Evolutionary conservation across 2,329 filamentous ascomycete species (phyloP), one percentile per base, ranked within the genome.

Genomic region (Dactylellina leptospora): DNA sequence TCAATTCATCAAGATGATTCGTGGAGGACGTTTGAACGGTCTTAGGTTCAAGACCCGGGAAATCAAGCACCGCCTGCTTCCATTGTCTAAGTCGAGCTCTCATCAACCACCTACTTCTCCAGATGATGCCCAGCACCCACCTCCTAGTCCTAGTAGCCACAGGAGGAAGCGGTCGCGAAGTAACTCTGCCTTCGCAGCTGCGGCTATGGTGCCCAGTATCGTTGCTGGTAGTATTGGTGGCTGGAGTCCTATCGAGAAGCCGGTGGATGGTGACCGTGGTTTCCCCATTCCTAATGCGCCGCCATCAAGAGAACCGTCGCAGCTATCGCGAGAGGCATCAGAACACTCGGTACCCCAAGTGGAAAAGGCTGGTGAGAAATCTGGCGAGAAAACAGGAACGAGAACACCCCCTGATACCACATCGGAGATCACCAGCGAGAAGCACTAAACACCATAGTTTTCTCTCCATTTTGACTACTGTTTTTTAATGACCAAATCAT

Each of bases 21-120:
- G 90, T 81, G 91, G 91, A 75, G 91, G 91, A 38, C 89, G 91
- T 71, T 81, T 96, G 69, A 93, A 92, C 82, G 89, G 90, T 78
- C 83, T 96, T 75, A 91, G 88, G 80, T 93, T 92, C 64, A 64
- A 73, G 25, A 74, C 74, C 13, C 71, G 74, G 25, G 62, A 75
- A 79, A 88, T 88, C 68, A 87, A 93, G 74, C 83, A 88, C 77
- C 88, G 93, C 77, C 90, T 90, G 69, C 88, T 87, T 77, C 88
- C 92, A 79, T 86, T 85, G 1, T 85, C 92, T 76, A 82, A 87
- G 75, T 82, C 84, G 48, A 84, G 84, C 76, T 87, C 85, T 50
- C 83, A 86, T 87, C 63, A 83, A 85, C 77, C 87, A 85, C 74
- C 81, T 78, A 80, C 80, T 88, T 73, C 88, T 86, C 56, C 89